Percentiles rank a stretch among this genome's conserved stretches.
These are phyloP conservation scores for Saccharum hybrid DNA, from an alignment of 202 grass and related monocot genomes.

Conservation along the genomic window DNA sequence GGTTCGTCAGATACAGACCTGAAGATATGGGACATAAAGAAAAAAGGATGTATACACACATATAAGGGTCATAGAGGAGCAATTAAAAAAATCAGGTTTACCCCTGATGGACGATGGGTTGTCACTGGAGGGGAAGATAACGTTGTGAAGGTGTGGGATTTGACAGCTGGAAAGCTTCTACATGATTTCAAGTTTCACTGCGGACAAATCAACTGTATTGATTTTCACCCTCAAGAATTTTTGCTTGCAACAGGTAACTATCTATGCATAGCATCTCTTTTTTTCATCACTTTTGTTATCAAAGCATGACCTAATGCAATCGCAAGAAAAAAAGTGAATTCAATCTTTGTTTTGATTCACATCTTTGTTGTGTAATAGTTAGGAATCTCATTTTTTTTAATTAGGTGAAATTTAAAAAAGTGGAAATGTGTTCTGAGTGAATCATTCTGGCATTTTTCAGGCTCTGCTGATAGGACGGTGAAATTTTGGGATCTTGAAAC, in stretches of 20 bases:
- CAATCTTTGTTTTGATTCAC: slow-evolving; percentile 1
- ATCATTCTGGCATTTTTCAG: slow-evolving; percentile 60
- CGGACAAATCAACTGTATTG: slow-evolving; percentile 73
- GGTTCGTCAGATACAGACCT: slow-evolving; percentile 93
- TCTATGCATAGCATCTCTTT: not conserved
- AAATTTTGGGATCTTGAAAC: slow-evolving; percentile 99
- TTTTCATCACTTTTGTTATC: not conserved
- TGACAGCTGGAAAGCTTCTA: slow-evolving; percentile 95
- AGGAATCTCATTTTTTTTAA: not conserved
- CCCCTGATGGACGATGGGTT: slow-evolving; percentile 96
- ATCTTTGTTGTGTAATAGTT: slow-evolving; percentile 8
- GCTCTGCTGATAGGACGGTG: slow-evolving; percentile 85
- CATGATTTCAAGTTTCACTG: slow-evolving; percentile 98
- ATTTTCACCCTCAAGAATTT: slow-evolving; percentile 98
- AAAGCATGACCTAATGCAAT: not conserved
- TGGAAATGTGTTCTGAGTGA: slow-evolving; percentile 25
- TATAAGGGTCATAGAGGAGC: slow-evolving; percentile 82
- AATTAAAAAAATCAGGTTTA: slow-evolving; percentile 86
- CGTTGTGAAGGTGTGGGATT: slow-evolving; percentile 93
- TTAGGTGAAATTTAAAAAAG: slow-evolving; percentile 10
- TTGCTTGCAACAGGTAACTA: slow-evolving; percentile 90
- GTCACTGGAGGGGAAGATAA: slow-evolving; percentile 96
- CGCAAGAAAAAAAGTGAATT: not conserved
- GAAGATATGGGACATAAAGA: slow-evolving; percentile 99
- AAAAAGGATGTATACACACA: slow-evolving; percentile 96